Conservation (phyloP, 2,329 filamentous ascomycete species). For the Fusarium sp. region DNA sequence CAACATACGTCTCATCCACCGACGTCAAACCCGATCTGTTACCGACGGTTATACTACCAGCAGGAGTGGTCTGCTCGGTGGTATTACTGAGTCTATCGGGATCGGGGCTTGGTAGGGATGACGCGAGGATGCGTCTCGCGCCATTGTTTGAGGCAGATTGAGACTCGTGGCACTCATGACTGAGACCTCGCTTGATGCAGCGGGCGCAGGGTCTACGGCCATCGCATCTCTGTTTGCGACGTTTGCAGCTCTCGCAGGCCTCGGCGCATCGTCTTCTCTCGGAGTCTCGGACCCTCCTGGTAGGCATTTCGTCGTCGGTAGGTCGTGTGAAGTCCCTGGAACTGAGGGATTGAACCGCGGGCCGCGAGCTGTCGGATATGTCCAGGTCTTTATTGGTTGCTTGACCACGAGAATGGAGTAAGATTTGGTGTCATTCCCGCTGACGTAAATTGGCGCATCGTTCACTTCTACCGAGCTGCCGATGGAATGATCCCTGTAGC, state of each 20-base stretch:
- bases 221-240: slow-evolving; percentile 40
- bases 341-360: slow-evolving; percentile 21
- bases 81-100: slow-evolving; percentile 36
- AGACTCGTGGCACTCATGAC: slow-evolving; percentile 35
- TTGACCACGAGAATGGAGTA: slow-evolving; percentile 5
- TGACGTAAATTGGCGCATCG: slow-evolving; percentile 7
- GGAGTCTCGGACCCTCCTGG: slow-evolving; percentile 37
- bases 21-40: slow-evolving; percentile 16
- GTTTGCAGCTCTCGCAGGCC: slow-evolving; percentile 41
- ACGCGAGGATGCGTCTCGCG: slow-evolving; percentile 32
- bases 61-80: slow-evolving; percentile 25
- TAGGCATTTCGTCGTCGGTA: slow-evolving; percentile 31
- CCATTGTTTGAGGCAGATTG: neutral
- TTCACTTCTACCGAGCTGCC: neutral
- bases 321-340: neutral
- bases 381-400: slow-evolving; percentile 31
- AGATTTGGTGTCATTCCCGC: neutral
- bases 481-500: neutral
- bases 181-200: slow-evolving; percentile 38
- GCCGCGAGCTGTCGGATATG: slow-evolving; percentile 35
- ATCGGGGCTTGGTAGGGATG: slow-evolving; percentile 39
- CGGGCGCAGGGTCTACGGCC: slow-evolving; percentile 37
- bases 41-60: slow-evolving; percentile 13
- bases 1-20: slow-evolving; percentile 7
- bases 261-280: slow-evolving; percentile 40